A percentile compares a stretch with the other conserved stretches of the same genome.
These are phyloP conservation scores for Pseudonitzschia delicatissima DNA, from an alignment of 108 stramenopile genomes.

Conservation along the genomic window DNA sequence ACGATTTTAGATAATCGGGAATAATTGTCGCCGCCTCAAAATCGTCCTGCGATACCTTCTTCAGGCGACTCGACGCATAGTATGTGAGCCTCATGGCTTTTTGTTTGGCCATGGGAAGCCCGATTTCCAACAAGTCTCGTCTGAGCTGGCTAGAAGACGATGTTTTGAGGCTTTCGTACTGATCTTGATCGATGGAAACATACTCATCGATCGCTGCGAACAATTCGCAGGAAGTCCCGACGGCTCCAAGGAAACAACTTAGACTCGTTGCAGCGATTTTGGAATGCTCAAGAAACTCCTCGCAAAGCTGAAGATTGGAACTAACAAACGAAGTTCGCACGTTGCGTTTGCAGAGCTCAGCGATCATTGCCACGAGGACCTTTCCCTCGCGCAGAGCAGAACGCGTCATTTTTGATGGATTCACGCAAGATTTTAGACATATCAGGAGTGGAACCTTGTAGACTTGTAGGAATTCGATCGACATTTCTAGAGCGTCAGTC, in stretches of 20 bases:
- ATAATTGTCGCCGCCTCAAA: constrained; percentile 28
- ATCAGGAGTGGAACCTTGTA: constrained; percentile 13
- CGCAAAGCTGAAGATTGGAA: constrained; percentile 12
- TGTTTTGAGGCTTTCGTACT: constrained; percentile 4
- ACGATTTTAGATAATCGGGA: constrained; percentile 12
- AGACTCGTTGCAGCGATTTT: constrained; percentile 13
- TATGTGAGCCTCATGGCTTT: constrained; percentile 62
- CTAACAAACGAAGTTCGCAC: constrained; percentile 12
- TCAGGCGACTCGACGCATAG: constrained; percentile 53
- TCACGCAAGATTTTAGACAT: constrained; percentile 24
- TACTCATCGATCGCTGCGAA: constrained; percentile 43
- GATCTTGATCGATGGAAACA: constrained; percentile 27
- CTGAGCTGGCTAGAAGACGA: neutral
- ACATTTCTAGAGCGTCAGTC: constrained; percentile 16
- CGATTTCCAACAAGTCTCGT: constrained; percentile 17
- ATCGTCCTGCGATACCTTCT: constrained; percentile 47
- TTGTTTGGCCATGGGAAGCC: constrained; percentile 62
- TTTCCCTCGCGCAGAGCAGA: constrained; percentile 28
- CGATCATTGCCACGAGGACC: constrained; percentile 20
- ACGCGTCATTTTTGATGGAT: constrained; percentile 14
- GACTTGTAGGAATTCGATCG: constrained; percentile 28
- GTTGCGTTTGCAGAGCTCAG: constrained; percentile 25
- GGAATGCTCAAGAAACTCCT: constrained; percentile 16
- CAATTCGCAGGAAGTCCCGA: constrained; percentile 67
- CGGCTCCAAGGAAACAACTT: constrained; percentile 50